These are phyloP conservation scores for Hortaea sp. DNA, from an alignment of 2,329 filamentous ascomycete genomes.

Conservation along the genomic window DNA sequence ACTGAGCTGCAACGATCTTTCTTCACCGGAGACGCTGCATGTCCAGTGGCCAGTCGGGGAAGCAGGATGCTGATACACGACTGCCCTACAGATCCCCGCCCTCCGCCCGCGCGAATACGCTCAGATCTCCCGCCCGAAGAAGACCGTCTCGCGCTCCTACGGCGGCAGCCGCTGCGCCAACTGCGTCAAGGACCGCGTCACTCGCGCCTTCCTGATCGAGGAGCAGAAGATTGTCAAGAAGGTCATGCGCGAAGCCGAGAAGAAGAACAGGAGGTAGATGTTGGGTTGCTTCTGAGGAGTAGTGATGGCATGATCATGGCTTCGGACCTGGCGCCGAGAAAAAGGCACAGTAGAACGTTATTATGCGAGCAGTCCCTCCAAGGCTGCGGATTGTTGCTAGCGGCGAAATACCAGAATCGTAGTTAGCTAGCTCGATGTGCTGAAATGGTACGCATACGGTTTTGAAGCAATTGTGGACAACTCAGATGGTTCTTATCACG, in stretches of 20 bases:
- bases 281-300: background rate
- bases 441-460: no score
- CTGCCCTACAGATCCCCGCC: conserved; percentile 62
- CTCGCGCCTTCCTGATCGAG: conserved; percentile 98
- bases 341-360: no score
- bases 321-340: no score
- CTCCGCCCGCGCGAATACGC: conserved; percentile 98
- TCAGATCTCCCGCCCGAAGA: conserved; percentile 94
- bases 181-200: conserved; percentile 96
- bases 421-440: no score
- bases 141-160: conserved; percentile 98
- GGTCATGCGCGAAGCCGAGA: conserved; percentile 96
- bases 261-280: conserved; percentile 41
- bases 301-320: background rate
- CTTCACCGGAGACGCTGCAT: no score
- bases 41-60: background rate
- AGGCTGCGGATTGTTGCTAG: no score
- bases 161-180: conserved; percentile 96
- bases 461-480: no score
- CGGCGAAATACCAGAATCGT: no score
- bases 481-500: no score
- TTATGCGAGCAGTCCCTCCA: no score
- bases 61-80: background rate
- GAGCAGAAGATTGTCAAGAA: conserved; percentile 99
- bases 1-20: no score